Conservation (phyloP, 139 green algal species). For the Zygnema cylindricum region DNA sequence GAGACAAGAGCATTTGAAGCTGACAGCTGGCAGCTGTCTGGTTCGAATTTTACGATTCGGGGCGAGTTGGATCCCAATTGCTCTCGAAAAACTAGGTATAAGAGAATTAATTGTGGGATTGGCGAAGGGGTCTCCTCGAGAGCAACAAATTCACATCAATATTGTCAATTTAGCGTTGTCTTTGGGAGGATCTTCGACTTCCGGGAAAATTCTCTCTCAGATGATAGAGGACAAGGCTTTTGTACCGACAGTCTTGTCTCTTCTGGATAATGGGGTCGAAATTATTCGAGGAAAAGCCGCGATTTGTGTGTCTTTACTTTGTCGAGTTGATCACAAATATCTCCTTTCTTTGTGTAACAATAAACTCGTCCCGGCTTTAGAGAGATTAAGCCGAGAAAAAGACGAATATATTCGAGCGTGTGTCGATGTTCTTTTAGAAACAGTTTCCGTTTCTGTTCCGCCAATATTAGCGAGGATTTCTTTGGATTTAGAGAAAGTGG, state of each 20-base stretch:
- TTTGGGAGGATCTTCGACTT: conserved; percentile 7
- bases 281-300: conserved; percentile 76
- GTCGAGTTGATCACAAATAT: conserved; percentile 23
- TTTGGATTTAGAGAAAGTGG: conserved; percentile 30
- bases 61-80: background rate
- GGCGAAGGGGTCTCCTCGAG: conserved; percentile 66
- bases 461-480: conserved; percentile 56
- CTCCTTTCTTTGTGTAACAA: conserved; percentile 52
- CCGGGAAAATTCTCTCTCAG: conserved; percentile 11
- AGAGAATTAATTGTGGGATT: conserved; percentile 67
- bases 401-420: conserved; percentile 72
- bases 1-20: conserved; percentile 72
- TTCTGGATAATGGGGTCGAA: conserved; percentile 74
- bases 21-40: conserved; percentile 77
- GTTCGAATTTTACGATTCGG: conserved; percentile 71
- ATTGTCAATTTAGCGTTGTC: conserved; percentile 77
- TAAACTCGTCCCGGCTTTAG: conserved; percentile 55
- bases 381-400: conserved; percentile 71
- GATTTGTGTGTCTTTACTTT: conserved; percentile 64
- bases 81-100: conserved; percentile 68
- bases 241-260: conserved; percentile 65
- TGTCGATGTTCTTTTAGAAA: conserved; percentile 63
- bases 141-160: conserved; percentile 77
- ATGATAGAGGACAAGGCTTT: conserved; percentile 67
- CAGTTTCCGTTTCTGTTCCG: conserved; percentile 65